Evolutionary conservation across 768 basidiomycete species (phyloP), one percentile per base, ranked within the genome.

Genomic region (Lactifluus hygrophoroides): DNA sequence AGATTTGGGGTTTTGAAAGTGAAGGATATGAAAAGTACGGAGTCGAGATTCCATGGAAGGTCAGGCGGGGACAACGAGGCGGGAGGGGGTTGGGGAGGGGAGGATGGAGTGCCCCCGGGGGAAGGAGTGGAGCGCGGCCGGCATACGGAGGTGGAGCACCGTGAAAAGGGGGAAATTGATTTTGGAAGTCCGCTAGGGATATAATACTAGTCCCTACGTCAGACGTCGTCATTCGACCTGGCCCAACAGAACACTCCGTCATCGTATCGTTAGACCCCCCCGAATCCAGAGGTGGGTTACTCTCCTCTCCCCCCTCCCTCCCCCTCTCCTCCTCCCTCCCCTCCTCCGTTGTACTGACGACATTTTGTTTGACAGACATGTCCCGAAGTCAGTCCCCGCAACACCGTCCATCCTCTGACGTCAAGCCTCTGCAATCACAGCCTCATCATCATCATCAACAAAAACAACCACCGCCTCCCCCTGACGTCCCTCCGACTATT

Each of bases 141-240:
- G 58, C 14, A 11, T 3, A 32, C 63, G 63, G 56, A 6, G 51
- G 56, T 51, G 63, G 63, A 56, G 58, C n/a, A 45, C n/a, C 19
- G 51, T 40, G 47, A 56, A 57, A 46, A 30, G 62, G 50, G 50
- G 38, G 42, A 51, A 30, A 47, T 17, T 5, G 21, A 67, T 70
- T 10, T 59, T 73, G 58, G 74, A 75, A 63, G 74, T 73, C 72
- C 72, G 72, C 74, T 59, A 69, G 67, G 74, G 73, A 73, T 75
- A 65, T 69, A 73, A 73, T 72, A 73, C 71, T 68, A 68, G 67
- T 42, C 14, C 47, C 73, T 75, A 73, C 72, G 72, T 73, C 72
- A 73, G 72, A 74, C 69, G 66, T 73, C 72, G 72, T 73, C 72
- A 73, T 73, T 61, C 61, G 63, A 66, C 64, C 64, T 72, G 57